Conservation (phyloP, 306 rosid species). For the Argentina anserina region DNA sequence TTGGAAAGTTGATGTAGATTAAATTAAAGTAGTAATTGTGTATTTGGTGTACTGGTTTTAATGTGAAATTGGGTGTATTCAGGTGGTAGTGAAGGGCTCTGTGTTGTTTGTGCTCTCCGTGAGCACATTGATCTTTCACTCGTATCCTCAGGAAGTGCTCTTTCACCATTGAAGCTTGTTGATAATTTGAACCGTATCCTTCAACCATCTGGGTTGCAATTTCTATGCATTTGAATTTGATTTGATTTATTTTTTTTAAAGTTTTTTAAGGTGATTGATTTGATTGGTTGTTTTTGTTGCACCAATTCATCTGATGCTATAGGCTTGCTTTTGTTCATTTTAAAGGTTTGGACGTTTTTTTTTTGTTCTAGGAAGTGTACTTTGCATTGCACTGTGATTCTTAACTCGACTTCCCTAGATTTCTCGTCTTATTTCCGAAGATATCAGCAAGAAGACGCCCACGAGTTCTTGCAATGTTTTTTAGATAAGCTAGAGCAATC, state of each 20-base stretch:
- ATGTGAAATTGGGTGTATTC: constrained; percentile 26
- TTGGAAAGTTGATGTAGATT: neutral
- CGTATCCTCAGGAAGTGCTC: constrained; percentile 34
- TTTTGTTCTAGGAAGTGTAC: neutral
- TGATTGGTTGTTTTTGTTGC: neutral
- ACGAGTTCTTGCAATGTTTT: constrained; percentile 81
- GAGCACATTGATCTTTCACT: constrained; percentile 49
- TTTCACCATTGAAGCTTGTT: constrained; percentile 56
- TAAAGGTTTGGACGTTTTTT: neutral
- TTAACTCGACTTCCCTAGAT: constrained; percentile 41
- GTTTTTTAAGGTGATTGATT: neutral
- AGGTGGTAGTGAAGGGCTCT: constrained; percentile 53
- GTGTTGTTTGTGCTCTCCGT: constrained; percentile 66
- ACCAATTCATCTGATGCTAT: neutral
- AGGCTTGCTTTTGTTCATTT: neutral
- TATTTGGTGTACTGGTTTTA: neutral
- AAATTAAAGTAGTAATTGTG: neutral
- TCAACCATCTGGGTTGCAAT: neutral
- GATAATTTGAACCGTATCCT: constrained; percentile 79
- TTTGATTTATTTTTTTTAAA: too few species aligned
- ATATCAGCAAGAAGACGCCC: constrained; percentile 91
- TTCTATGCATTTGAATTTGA: neutral
- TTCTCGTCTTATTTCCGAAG: constrained; percentile 60
- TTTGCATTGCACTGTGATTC: constrained; percentile 36
- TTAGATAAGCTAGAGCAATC: constrained; percentile 69